Conservation (phyloP, 768 basidiomycete species). For the Mycena albidolilacea region DNA sequence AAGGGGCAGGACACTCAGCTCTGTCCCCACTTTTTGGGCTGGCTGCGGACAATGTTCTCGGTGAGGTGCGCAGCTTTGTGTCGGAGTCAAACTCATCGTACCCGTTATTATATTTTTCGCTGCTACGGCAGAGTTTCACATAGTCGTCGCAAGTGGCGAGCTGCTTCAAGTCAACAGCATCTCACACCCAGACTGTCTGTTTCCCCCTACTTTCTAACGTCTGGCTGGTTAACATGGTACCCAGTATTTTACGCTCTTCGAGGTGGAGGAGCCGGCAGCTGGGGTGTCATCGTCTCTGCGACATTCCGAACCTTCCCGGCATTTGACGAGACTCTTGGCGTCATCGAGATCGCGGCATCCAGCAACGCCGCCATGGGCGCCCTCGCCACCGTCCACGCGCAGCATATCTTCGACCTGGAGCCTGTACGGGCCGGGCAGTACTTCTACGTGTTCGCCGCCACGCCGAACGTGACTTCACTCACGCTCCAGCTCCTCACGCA, state of each 20-base stretch:
- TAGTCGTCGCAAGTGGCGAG: conserved; percentile 20
- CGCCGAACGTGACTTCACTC: conserved; percentile 14
- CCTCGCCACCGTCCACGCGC: conserved; percentile 43
- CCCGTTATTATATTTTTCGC: background rate
- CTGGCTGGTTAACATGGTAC: background rate
- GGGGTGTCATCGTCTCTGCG: background rate
- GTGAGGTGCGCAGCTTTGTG: conserved; percentile 26
- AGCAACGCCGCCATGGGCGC: conserved; percentile 42
- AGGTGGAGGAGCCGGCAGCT: background rate
- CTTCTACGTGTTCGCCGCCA: conserved; percentile 40
- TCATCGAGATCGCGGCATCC: conserved; percentile 38
- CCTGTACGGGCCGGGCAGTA: conserved; percentile 48
- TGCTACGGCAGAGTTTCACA: conserved; percentile 22
- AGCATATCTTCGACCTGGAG: conserved; percentile 54
- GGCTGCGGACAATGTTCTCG: conserved; percentile 16
- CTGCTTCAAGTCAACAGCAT: conserved; percentile 12
- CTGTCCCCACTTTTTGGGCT: conserved; percentile 45
- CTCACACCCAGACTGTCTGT: conserved; percentile 15
- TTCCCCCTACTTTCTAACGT: background rate
- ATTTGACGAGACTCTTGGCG: conserved; percentile 48
- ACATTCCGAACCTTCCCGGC: conserved; percentile 38
- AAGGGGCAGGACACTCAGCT: conserved; percentile 53
- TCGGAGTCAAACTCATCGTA: background rate
- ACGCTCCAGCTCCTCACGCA: conserved; percentile 35
- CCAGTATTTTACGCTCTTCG: conserved; percentile 42